phyloP scores from a whole-genome alignment of 108 stramenopile genomes.

The Nannochloropsis salina region DNA sequence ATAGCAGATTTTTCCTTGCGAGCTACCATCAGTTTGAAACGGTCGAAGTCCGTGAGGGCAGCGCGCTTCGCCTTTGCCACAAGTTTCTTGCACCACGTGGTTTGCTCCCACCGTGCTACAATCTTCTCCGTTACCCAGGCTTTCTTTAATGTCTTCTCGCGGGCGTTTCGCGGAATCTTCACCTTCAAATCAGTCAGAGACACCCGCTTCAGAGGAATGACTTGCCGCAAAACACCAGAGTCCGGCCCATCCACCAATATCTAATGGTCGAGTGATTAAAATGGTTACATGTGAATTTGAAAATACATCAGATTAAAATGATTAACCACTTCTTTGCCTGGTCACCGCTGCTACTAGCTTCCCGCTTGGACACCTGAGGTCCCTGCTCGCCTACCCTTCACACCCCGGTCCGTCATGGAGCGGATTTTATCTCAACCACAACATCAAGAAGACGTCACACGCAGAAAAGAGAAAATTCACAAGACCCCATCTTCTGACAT shows the following conservation, averaged over 20 bases:
- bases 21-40: constrained; percentile 82
- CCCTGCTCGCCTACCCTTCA: too few relatives aligned
- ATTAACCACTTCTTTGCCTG: background rate
- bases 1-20: constrained; percentile 48
- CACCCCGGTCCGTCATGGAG: too few relatives aligned
- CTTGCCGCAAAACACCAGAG: constrained; percentile 87
- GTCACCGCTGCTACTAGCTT: background rate
- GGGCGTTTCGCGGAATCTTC: constrained; percentile 80
- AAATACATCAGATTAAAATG: background rate
- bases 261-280: constrained; percentile 31
- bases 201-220: constrained; percentile 84
- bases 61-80: constrained; percentile 74
- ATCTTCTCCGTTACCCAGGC: constrained; percentile 64
- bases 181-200: constrained; percentile 87
- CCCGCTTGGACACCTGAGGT: too few relatives aligned
- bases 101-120: constrained; percentile 78
- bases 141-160: constrained; percentile 73
- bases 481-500: background rate
- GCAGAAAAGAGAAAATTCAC: background rate
- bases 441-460: background rate
- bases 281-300: background rate
- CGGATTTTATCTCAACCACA: too few relatives aligned
- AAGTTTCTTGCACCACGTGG: constrained; percentile 91
- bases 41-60: constrained; percentile 80
- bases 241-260: constrained; percentile 91